These are phyloP conservation scores for Naganishia sp. DNA, from an alignment of 1,284 basidiomycete genomes.

Conservation along the genomic window DNA sequence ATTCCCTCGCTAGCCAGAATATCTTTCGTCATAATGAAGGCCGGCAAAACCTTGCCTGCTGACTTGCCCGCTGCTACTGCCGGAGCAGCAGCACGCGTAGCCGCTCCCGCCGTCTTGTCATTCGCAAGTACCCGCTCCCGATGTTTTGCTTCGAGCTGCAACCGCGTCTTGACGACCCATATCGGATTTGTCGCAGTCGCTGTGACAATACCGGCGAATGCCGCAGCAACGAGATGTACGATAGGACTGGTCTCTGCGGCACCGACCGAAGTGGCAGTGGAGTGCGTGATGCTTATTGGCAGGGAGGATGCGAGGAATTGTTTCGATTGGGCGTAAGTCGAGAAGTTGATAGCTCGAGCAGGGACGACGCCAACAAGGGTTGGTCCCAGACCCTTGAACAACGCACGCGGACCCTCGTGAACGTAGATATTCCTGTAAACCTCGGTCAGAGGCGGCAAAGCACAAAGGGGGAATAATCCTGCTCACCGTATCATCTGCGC, in stretches of 20 bases:
- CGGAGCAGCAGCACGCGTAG: background rate
- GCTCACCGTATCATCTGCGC: constrained; percentile 80
- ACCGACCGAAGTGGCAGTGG: constrained; percentile 39
- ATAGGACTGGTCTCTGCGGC: constrained; percentile 75
- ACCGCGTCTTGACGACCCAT: constrained; percentile 93
- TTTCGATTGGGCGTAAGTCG: constrained; percentile 97
- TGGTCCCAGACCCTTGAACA: constrained; percentile 94
- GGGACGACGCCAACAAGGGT: constrained; percentile 94
- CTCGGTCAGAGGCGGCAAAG: background rate
- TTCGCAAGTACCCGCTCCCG: constrained; percentile 30
- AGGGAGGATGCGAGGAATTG: constrained; percentile 80
- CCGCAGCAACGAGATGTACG: constrained; percentile 84
- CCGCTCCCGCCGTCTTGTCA: background rate
- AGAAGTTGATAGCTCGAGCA: constrained; percentile 92
- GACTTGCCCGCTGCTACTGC: constrained; percentile 34
- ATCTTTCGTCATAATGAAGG: constrained; percentile 64
- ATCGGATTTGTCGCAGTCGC: constrained; percentile 94
- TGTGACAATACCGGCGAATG: constrained; percentile 71
- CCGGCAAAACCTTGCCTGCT: constrained; percentile 37
- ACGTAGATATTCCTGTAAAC: constrained; percentile 74
- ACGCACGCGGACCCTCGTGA: constrained; percentile 84
- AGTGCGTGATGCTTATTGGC: constrained; percentile 37
- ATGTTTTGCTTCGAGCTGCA: constrained; percentile 63
- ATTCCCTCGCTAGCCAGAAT: constrained; percentile 83
- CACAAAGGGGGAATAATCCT: background rate